Evolutionary conservation across 2,329 filamentous ascomycete species (phyloP), one percentile per base, ranked within the genome.

Genomic region (Paecilomyces variotii): DNA sequence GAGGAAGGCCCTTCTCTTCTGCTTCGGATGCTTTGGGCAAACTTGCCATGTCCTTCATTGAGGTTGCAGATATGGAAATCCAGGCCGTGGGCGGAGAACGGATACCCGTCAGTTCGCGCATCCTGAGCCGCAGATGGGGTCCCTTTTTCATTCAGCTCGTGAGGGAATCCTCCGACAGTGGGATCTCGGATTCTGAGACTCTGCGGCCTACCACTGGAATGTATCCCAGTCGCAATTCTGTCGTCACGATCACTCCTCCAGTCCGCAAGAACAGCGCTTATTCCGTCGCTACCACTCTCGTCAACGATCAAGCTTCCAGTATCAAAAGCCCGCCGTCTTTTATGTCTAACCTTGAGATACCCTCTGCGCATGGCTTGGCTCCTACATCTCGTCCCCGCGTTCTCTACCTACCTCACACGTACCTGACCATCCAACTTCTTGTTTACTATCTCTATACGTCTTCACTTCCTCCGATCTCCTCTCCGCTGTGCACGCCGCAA

Each of bases 31-130:
- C 96, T 61, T 79, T 99, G 12, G 94, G 94, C 4, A 87, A 90
- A 63, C 85, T 90, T 72, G 89, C 90, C 0, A 78, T 96, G 62
- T 82, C 82, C 1, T 79, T 96, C 70, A 85, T 86, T n/a, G 94
- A 97, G 73, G 79, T 99, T 58, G 84, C 91, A 2, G 94, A 99
- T 67, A 99, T 99, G 94, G 94, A 97, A 68, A 90, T 99, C 59
- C 80, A 97, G 28, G 94, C 93, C 56, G 87, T 96, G 50, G 89
- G 89, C 24, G 93, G 93, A 25, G 93, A 97, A 71, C 85, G 92
- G 19, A 91, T 97, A 64, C 91, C 94, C 0, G 89, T 97, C 64
- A 99, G 96, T 73, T 97, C 94, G 5, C 86, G 91, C 59, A 84
- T 99, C 14, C 82, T 97, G 14, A 88, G 89, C 9, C 84, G 91